Evolutionary conservation across 331 rosid genomes (phyloP).

Genomic region (Malus hybrid): DNA sequence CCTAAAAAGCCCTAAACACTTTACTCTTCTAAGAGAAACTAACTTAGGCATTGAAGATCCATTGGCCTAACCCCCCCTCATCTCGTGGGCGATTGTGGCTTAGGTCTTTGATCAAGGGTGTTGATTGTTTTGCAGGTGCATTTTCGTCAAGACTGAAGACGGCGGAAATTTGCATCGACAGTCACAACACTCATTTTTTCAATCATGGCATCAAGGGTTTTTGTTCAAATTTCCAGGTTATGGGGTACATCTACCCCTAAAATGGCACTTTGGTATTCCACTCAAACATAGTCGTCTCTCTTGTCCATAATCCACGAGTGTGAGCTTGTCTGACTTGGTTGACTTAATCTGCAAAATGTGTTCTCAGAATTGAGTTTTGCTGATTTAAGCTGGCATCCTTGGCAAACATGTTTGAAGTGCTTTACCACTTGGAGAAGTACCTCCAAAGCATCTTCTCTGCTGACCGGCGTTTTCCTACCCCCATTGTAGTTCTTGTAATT

Average conservation of each 20-base stretch:
- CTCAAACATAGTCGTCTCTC: constrained; percentile 57
- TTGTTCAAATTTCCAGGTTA: background rate
- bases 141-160: too few species aligned
- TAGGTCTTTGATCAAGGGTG: too few species aligned
- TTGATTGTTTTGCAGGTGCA: too few species aligned
- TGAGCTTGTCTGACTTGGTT: constrained; percentile 49
- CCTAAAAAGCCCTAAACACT: too few species aligned
- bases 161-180: too few species aligned
- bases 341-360: constrained; percentile 49
- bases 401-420: background rate
- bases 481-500: constrained; percentile 49
- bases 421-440: constrained; percentile 70
- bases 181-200: background rate
- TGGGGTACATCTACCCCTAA: constrained; percentile 42
- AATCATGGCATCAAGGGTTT: too few species aligned
- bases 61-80: too few species aligned
- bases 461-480: constrained; percentile 43
- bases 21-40: too few species aligned
- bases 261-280: constrained; percentile 59
- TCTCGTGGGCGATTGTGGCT: too few species aligned
- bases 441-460: constrained; percentile 62
- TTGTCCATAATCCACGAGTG: constrained; percentile 46
- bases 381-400: background rate
- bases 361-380: background rate
- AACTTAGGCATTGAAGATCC: too few species aligned